These are phyloP conservation scores for Cryoendolithus antarcticus DNA, from an alignment of 2,329 filamentous ascomycete genomes.

Conservation along the genomic window DNA sequence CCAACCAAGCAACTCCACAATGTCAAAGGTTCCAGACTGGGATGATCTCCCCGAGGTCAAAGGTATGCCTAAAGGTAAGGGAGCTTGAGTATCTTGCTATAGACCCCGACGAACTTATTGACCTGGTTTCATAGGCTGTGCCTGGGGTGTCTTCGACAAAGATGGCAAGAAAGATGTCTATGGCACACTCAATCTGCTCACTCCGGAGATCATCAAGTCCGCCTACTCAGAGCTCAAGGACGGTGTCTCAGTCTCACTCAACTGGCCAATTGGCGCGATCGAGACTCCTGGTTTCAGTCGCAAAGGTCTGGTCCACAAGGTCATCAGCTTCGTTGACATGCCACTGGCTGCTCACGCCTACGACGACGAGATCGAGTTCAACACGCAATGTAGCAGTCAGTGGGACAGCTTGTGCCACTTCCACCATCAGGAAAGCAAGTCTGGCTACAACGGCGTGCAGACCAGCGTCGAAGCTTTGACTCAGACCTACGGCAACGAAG, in stretches of 20 bases:
- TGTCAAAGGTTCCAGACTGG: constrained; percentile 16
- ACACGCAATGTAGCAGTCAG: constrained; percentile 34
- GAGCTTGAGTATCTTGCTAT: too few species aligned
- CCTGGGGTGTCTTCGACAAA: constrained; percentile 35
- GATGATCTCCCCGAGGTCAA: constrained; percentile 28
- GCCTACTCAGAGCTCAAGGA: constrained; percentile 31
- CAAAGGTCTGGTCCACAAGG: constrained; percentile 24
- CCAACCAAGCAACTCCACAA: too few species aligned
- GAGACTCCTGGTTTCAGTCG: constrained; percentile 25
- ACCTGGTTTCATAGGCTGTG: constrained; percentile 27
- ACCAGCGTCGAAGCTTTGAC: constrained; percentile 18
- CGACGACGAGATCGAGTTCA: constrained; percentile 35
- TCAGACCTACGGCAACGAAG: constrained; percentile 16
- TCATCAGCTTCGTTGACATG: constrained; percentile 23
- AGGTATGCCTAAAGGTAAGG: constrained; percentile 20
- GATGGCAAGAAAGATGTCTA: constrained; percentile 31
- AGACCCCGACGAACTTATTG: constrained; percentile 29
- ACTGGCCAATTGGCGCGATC: constrained; percentile 26
- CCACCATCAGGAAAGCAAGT: constrained; percentile 26
- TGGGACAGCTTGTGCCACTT: constrained; percentile 36
- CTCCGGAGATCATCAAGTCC: constrained; percentile 28
- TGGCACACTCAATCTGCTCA: constrained; percentile 35
- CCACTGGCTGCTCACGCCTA: constrained; percentile 25
- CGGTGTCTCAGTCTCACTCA: constrained; percentile 30
- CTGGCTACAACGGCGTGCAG: constrained; percentile 40